Conservation (phyloP, 2,329 filamentous ascomycete species). For the Orbilia quercus region DNA sequence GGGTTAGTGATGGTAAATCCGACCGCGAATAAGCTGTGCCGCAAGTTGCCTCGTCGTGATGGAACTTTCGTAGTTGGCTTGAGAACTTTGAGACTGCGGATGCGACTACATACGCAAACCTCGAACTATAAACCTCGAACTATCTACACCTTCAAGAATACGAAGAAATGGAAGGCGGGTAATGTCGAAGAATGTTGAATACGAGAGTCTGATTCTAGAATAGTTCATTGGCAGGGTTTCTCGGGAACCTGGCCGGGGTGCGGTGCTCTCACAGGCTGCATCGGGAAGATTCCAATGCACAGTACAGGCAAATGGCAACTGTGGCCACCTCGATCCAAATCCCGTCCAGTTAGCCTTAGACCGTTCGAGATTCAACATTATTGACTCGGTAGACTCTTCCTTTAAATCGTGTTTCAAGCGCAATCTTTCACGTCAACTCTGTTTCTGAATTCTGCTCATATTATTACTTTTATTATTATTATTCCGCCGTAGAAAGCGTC, state of each 20-base stretch:
- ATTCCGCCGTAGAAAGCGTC: not conserved
- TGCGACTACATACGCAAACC: no score
- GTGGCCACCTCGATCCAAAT: slow-evolving; percentile 51
- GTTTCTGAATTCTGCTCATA: no score
- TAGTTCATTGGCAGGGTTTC: not conserved
- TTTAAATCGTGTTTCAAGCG: not conserved
- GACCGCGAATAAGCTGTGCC: not conserved
- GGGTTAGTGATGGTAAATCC: no score
- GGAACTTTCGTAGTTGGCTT: slow-evolving; percentile 1
- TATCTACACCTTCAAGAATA: no score
- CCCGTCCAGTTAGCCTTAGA: slow-evolving; percentile 31
- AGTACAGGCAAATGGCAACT: slow-evolving; percentile 52
- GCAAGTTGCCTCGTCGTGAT: not conserved
- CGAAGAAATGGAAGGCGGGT: no score
- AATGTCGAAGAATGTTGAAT: no score
- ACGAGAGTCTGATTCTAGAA: no score
- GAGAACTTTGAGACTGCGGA: slow-evolving; percentile 8
- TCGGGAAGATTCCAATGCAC: slow-evolving; percentile 36
- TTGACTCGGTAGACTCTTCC: not conserved
- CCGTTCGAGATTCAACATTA: slow-evolving; percentile 2
- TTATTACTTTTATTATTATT: no score
- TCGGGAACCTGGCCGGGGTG: not conserved
- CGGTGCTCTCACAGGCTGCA: slow-evolving; percentile 14
- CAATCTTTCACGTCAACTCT: not conserved
- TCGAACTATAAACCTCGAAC: no score